Evolutionary conservation across 352 stramenopile genomes (phyloP).

Genomic region (Hyaloperonospora brassicae): DNA sequence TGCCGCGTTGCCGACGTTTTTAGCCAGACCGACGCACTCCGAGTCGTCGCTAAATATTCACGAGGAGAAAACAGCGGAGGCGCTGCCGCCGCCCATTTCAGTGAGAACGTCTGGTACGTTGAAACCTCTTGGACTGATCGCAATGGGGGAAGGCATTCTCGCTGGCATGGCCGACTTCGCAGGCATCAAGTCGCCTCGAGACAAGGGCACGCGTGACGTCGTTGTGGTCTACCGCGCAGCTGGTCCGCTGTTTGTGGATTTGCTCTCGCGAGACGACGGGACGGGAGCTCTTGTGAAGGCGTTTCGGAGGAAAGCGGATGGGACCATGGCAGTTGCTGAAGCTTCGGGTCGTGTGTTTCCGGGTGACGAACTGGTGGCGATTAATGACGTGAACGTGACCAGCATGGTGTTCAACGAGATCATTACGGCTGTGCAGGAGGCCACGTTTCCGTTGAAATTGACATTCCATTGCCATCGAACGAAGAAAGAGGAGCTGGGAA

Average conservation of each 20-base stretch:
- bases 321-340: conserved; percentile 45
- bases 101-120: conserved; percentile 17
- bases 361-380: conserved; percentile 59
- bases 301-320: conserved; percentile 58
- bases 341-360: conserved; percentile 44
- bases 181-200: conserved; percentile 19
- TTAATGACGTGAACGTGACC: conserved; percentile 55
- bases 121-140: conserved; percentile 28
- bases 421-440: conserved; percentile 53
- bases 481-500: conserved; percentile 17
- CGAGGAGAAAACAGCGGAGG: conserved; percentile 5
- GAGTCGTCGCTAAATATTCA: conserved; percentile 21
- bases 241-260: conserved; percentile 57
- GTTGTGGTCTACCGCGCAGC: conserved; percentile 44
- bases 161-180: conserved; percentile 28
- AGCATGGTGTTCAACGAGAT: conserved; percentile 54
- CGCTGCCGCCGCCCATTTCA: conserved; percentile 16
- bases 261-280: conserved; percentile 65
- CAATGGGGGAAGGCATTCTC: conserved; percentile 44
- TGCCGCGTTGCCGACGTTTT: conserved; percentile 4
- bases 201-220: conserved; percentile 16
- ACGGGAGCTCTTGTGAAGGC: conserved; percentile 64
- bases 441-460: conserved; percentile 58
- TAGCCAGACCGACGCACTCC: conserved; percentile 19
- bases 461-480: conserved; percentile 43